phyloP scores from a whole-genome alignment of 2,329 filamentous ascomycete species.

The Tolypocladium ophioglossoides region DNA sequence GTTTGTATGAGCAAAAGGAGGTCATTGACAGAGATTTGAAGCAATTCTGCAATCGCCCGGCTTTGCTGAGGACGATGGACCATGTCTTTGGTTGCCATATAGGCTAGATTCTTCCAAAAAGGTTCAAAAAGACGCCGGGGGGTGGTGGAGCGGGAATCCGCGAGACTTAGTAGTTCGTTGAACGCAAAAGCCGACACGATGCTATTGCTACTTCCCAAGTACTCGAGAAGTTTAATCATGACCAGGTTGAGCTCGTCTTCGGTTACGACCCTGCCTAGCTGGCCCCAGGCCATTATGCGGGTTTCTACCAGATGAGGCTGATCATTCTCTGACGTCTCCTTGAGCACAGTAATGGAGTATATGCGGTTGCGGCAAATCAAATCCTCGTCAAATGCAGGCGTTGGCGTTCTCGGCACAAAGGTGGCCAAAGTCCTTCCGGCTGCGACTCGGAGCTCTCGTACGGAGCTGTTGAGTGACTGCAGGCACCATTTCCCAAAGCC shows the following conservation, averaged over 20 bases:
- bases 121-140: conserved; percentile 66
- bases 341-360: conserved; percentile 59
- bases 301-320: conserved; percentile 65
- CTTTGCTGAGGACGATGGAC: conserved; percentile 71
- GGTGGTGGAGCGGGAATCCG: conserved; percentile 50
- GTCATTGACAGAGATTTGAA: conserved; percentile 64
- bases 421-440: conserved; percentile 58
- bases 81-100: conserved; percentile 74
- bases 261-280: conserved; percentile 64
- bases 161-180: conserved; percentile 68
- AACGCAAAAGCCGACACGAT: conserved; percentile 74
- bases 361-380: conserved; percentile 41
- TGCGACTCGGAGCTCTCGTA: conserved; percentile 74
- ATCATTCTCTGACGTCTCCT: conserved; percentile 59
- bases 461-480: conserved; percentile 69
- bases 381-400: conserved; percentile 9
- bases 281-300: conserved; percentile 76
- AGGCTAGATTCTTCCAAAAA: conserved; percentile 80
- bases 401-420: conserved; percentile 41
- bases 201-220: conserved; percentile 72
- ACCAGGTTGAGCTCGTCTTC: conserved; percentile 83
- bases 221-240: conserved; percentile 73
- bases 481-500: conserved; percentile 70
- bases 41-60: conserved; percentile 67
- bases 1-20: conserved; percentile 68